Conservation (phyloP, 2,329 filamentous ascomycete species). For the Nemania serpens region DNA sequence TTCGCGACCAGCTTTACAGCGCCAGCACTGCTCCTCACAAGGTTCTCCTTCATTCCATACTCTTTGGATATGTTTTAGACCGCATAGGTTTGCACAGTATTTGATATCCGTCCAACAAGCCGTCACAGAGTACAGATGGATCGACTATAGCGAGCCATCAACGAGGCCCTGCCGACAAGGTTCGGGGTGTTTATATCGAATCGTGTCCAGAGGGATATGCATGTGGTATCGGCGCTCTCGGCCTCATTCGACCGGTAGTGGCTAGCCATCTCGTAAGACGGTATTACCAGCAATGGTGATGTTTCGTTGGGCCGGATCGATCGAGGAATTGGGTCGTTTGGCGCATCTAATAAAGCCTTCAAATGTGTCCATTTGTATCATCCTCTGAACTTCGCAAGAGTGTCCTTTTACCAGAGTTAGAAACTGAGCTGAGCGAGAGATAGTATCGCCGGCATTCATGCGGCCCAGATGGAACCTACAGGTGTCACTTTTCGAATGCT, state of each 20-base stretch:
- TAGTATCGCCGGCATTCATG: background rate
- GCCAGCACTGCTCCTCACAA: too few relatives aligned
- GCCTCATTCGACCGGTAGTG: background rate
- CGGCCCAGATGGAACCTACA: conserved; percentile 51
- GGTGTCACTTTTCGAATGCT: conserved; percentile 78
- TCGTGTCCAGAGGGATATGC: background rate
- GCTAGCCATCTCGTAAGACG: background rate
- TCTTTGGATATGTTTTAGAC: too few relatives aligned
- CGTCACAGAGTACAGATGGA: background rate
- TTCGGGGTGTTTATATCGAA: background rate
- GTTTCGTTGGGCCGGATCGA: background rate
- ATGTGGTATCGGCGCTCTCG: background rate
- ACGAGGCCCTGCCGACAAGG: background rate
- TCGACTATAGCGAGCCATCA: background rate
- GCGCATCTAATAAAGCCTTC: background rate
- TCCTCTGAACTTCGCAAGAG: conserved; percentile 70
- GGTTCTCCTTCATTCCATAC: too few relatives aligned
- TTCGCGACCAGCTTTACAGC: too few relatives aligned
- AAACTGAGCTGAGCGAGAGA: background rate
- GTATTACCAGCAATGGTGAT: background rate
- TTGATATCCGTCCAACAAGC: too few relatives aligned
- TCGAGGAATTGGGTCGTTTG: background rate
- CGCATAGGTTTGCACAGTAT: too few relatives aligned
- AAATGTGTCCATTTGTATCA: conserved; percentile 45
- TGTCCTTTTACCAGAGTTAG: conserved; percentile 52